Base-by-base conservation (phyloP, 306 rosid species). In the Geum urbanum region DNA sequence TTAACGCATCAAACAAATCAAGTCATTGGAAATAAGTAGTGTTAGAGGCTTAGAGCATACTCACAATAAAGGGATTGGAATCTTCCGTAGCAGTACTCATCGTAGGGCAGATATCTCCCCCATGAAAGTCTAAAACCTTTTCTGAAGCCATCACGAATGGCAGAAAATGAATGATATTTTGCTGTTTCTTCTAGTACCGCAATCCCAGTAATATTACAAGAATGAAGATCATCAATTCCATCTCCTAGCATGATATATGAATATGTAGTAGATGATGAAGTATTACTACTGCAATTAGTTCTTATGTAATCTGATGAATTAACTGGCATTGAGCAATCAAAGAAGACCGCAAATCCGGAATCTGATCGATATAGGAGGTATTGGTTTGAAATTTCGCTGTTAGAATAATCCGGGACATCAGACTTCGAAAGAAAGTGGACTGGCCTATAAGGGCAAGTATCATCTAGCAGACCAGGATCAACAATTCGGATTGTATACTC, bases 161-260 rank as follows among this genome's bases (percentile, higher is more conserved):
- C 6, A 8, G 58, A 32, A 66, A 16, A 32, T 9, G 71, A 16
- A 49, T 0, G 32, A 22, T n/a, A n/a, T 0, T 0, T 14, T 13
- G 1, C 10, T 4, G 58, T 7, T 3, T 9, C 2, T 5, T 0
- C 5, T 6, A 0, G 0, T 5, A 0, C 3, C 9, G 16, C 0
- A 0, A 0, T 0, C 4, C 5, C 41, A 41, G 46, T 32, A 27
- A 16, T 12, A 32, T 0, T 49, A 48, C 71, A 66, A 66, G 9
- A 49, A 18, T 32, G 10, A 48, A 67, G 71, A 11, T 67, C 4
- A 20, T 9, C 0, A 15, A 49, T 7, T 3, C 46, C n/a, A 49
- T 49, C 35, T 32, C 6, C 16, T 58, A 67, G 2, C 71, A 4
- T 8, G 2, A 67, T 49, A 49, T 67, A 67, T 9, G 59, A 67